A percentile compares a stretch with the other conserved stretches of the same genome.
These are phyloP conservation scores for Apiospora rasikravindrae DNA, from an alignment of 2,329 filamentous ascomycete genomes.

Conservation along the genomic window DNA sequence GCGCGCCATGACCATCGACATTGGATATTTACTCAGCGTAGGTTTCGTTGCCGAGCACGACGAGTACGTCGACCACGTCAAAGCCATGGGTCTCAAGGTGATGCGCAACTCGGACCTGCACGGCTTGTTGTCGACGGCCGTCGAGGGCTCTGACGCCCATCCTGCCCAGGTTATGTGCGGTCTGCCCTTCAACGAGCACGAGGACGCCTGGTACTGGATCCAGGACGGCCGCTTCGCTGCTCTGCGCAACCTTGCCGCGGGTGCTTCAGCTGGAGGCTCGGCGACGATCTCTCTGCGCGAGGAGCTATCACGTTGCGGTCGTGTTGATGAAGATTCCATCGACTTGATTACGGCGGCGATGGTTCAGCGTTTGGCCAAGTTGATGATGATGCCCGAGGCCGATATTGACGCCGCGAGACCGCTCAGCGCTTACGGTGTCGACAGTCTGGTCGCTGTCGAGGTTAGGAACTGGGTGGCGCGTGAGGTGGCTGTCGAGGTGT, in stretches of 20 bases:
- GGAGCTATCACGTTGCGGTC: neutral
- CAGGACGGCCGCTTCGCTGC: neutral
- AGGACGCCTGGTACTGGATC: conserved; percentile 6
- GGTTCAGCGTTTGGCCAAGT: neutral
- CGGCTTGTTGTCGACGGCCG: neutral
- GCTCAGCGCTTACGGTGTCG: conserved; percentile 34
- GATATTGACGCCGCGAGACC: conserved; percentile 27
- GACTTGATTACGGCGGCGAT: conserved; percentile 4
- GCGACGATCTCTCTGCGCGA: neutral
- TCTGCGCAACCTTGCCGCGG: neutral
- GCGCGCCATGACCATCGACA: conserved; percentile 39
- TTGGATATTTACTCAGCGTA: conserved; percentile 36
- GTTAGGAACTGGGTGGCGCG: conserved; percentile 37
- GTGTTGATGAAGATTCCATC: neutral
- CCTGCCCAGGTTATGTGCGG: conserved; percentile 1
- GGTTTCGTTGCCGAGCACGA: conserved; percentile 22
- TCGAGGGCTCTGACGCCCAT: neutral
- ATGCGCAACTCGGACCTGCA: conserved; percentile 2
- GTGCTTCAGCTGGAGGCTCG: neutral
- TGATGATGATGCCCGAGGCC: conserved; percentile 25
- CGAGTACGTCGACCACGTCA: conserved; percentile 8
- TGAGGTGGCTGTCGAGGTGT: conserved; percentile 31
- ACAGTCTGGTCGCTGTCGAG: conserved; percentile 40
- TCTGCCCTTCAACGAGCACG: neutral
- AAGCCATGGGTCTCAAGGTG: conserved; percentile 11